These are phyloP conservation scores for Rosa rugosa DNA, from an alignment of 306 rosid species.

Conservation along the genomic window DNA sequence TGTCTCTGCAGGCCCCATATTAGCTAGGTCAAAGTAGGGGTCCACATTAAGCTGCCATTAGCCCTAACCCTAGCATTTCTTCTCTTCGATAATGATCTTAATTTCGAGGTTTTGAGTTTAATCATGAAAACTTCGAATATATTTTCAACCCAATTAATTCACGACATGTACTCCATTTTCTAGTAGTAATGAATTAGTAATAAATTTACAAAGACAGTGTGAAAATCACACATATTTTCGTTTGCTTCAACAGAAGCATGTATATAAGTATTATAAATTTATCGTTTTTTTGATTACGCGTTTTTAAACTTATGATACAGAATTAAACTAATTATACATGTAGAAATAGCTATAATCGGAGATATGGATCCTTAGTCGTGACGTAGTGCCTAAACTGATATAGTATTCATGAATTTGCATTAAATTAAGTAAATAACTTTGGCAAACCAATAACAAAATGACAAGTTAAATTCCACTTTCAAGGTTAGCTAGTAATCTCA, in stretches of 20 bases:
- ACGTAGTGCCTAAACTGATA: neutral
- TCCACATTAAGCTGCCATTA: slow-evolving; percentile 27
- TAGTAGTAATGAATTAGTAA: too few species aligned
- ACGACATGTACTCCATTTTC: neutral
- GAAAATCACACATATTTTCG: too few species aligned
- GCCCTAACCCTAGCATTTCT: neutral
- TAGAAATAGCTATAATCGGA: neutral
- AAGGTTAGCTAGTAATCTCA: neutral
- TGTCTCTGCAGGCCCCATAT: slow-evolving; percentile 14
- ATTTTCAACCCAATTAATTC: neutral
- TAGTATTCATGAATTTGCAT: neutral
- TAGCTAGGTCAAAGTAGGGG: slow-evolving; percentile 44
- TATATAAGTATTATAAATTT: neutral
- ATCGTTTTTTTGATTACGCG: neutral
- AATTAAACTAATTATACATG: neutral
- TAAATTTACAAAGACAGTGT: too few species aligned
- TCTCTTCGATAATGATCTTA: neutral
- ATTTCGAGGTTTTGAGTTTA: neutral
- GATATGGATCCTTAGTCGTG: neutral
- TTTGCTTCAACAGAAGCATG: too few species aligned
- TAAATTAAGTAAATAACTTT: neutral
- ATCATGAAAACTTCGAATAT: neutral
- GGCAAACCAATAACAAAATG: neutral
- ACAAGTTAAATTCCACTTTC: slow-evolving; percentile 3
- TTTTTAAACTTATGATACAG: too few species aligned